phyloP scores from a whole-genome alignment of 1,139 yeast species.

The Kodamaea ohmeri region DNA sequence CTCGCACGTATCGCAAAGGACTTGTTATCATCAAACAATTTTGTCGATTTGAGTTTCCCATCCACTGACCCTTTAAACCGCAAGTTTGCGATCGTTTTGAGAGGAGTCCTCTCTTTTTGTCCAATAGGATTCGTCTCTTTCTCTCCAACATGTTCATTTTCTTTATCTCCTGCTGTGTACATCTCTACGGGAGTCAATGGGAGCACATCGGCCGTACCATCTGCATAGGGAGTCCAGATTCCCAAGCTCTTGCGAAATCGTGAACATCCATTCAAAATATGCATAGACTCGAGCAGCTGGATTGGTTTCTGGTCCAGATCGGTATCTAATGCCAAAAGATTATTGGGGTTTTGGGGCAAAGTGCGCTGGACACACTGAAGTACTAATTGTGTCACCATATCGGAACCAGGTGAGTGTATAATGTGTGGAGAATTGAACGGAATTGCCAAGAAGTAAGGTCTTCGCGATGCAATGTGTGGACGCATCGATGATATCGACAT shows the following conservation, averaged over 20 bases:
- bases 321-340: constrained; percentile 27
- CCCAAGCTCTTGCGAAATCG: constrained; percentile 61
- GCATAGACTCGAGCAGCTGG: constrained; percentile 52
- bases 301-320: constrained; percentile 45
- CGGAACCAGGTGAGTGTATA: constrained; percentile 54
- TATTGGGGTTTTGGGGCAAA: constrained; percentile 39
- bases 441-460: constrained; percentile 62
- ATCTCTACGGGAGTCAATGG: constrained; percentile 49
- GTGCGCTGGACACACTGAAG: constrained; percentile 58
- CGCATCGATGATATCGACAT: constrained; percentile 17
- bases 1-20: constrained; percentile 12
- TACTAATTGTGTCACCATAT: constrained; percentile 50
- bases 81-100: constrained; percentile 45
- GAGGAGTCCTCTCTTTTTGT: too few relatives aligned
- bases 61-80: constrained; percentile 55
- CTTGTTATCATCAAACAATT: constrained; percentile 36
- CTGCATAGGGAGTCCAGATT: constrained; percentile 70
- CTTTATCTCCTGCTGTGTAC: constrained; percentile 19
- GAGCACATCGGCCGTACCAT: constrained; percentile 56
- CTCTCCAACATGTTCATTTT: too few relatives aligned
- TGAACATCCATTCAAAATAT: constrained; percentile 57
- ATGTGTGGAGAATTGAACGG: constrained; percentile 67
- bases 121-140: too few relatives aligned
- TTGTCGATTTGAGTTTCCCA: constrained; percentile 31
- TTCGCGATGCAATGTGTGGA: constrained; percentile 50